Conservation (phyloP, 2,329 filamentous ascomycete genomes). For the Tolypocladium amazonense region DNA sequence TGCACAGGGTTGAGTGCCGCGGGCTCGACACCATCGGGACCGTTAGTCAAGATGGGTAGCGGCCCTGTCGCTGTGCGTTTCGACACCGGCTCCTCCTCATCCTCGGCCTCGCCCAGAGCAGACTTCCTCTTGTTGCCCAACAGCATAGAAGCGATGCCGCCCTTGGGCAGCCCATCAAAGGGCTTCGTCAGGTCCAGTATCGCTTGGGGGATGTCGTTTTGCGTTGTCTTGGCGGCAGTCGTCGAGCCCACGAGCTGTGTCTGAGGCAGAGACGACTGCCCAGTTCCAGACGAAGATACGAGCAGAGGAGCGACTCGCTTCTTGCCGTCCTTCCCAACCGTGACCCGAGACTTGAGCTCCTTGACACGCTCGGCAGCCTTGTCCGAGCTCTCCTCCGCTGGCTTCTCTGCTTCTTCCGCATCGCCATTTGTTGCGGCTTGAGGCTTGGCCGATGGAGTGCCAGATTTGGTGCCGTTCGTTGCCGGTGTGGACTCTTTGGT, state of each 20-base stretch:
- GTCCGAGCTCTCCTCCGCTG: constrained; percentile 37
- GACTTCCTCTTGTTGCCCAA: constrained; percentile 90
- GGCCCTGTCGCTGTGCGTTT: constrained; percentile 55
- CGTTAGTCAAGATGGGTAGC: constrained; percentile 65
- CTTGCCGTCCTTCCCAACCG: constrained; percentile 91
- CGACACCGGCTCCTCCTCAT: constrained; percentile 49
- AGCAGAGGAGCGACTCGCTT: constrained; percentile 89
- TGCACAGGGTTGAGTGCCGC: constrained; percentile 52
- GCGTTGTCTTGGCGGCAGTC: constrained; percentile 44
- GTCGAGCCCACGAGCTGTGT: constrained; percentile 75
- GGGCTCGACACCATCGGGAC: constrained; percentile 66
- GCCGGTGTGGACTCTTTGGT: constrained; percentile 39
- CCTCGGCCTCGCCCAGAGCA: constrained; percentile 61
- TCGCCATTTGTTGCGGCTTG: constrained; percentile 27
- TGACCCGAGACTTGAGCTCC: constrained; percentile 78
- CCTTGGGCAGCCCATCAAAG: constrained; percentile 84
- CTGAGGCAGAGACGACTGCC: constrained; percentile 80
- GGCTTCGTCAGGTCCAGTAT: constrained; percentile 87
- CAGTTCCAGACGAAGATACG: constrained; percentile 79
- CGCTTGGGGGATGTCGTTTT: constrained; percentile 66
- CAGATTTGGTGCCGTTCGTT: constrained; percentile 41
- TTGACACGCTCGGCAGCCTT: constrained; percentile 44
- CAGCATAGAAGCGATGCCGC: constrained; percentile 74
- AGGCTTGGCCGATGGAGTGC: constrained; percentile 20
- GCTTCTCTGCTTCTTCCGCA: constrained; percentile 19